Evolutionary conservation across 2,329 filamentous ascomycete species (phyloP).

Genomic region (Aspergillus pseudotamarii): DNA sequence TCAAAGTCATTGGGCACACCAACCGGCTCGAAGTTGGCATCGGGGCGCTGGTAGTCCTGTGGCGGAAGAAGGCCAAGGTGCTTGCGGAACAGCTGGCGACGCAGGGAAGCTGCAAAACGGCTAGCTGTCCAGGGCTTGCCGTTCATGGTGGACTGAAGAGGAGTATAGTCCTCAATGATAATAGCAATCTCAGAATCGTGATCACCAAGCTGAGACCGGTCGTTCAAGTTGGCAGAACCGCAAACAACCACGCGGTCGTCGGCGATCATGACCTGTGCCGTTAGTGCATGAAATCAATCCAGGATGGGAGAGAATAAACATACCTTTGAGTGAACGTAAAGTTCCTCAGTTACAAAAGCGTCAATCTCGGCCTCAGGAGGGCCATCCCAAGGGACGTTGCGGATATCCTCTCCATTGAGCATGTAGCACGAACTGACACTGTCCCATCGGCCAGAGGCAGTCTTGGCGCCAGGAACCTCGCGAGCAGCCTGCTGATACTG

Average conservation of each 20-base stretch:
- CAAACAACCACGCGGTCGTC: constrained; percentile 86
- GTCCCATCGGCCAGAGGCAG: constrained; percentile 65
- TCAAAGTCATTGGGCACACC: constrained; percentile 60
- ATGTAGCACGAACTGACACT: constrained; percentile 81
- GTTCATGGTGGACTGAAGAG: constrained; percentile 73
- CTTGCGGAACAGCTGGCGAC: constrained; percentile 85
- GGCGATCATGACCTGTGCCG: constrained; percentile 65
- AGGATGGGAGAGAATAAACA: constrained; percentile 15
- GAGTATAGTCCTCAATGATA: constrained; percentile 81
- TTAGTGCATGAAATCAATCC: constrained; percentile 14
- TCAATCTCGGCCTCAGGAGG: constrained; percentile 60
- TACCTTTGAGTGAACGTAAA: constrained; percentile 62
- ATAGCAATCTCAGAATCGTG: constrained; percentile 92
- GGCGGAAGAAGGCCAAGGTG: constrained; percentile 80
- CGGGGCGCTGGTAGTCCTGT: constrained; percentile 66
- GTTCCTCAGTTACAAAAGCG: constrained; percentile 64
- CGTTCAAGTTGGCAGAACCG: constrained; percentile 88
- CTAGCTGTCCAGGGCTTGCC: constrained; percentile 76
- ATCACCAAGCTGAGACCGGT: constrained; percentile 81
- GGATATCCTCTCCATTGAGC: constrained; percentile 72
- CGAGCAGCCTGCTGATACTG: constrained; percentile 73
- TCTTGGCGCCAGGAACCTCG: constrained; percentile 51
- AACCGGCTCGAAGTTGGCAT: constrained; percentile 61
- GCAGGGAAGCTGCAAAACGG: constrained; percentile 78
- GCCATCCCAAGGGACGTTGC: constrained; percentile 62